Conservation (phyloP, 192 early-diverging fungal species). For the Backusella australiensis region DNA sequence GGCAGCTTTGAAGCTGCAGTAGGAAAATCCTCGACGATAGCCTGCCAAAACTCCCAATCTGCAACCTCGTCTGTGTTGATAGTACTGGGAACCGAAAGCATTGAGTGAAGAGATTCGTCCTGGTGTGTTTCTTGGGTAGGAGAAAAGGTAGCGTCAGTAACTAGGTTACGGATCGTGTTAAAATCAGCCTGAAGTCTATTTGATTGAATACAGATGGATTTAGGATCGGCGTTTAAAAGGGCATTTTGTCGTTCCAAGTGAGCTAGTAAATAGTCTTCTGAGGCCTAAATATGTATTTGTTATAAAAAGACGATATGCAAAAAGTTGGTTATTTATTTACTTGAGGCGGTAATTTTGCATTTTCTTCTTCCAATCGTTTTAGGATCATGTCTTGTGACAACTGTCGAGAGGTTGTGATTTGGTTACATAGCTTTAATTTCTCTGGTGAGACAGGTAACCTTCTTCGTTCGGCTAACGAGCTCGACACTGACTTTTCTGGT, state of each 20-base stretch:
- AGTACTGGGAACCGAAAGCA: not conserved
- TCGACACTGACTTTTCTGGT: conserved; percentile 11
- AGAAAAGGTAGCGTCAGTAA: conserved; percentile 30
- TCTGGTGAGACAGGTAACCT: conserved; percentile 33
- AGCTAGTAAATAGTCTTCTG: conserved; percentile 54
- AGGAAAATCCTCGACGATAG: conserved; percentile 75
- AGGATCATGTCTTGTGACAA: conserved; percentile 15
- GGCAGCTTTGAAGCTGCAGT: conserved; percentile 66
- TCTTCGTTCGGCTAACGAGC: conserved; percentile 34
- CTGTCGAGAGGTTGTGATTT: not conserved
- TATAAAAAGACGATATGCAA: not conserved
- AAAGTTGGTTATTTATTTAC: conserved; percentile 23
- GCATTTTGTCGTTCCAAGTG: conserved; percentile 60
- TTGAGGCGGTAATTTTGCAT: conserved; percentile 54
- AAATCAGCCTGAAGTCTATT: conserved; percentile 57
- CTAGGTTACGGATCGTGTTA: conserved; percentile 47
- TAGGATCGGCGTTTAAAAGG: conserved; percentile 55
- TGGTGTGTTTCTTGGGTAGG: conserved; percentile 18
- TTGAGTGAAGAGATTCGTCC: not conserved
- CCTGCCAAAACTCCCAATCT: conserved; percentile 82
- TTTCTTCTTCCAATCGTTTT: conserved; percentile 53
- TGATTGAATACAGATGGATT: conserved; percentile 58
- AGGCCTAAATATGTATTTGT: conserved; percentile 38
- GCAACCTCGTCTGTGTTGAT: conserved; percentile 9
- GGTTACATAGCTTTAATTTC: conserved; percentile 27